Evolutionary conservation across 257 asterid genomes (phyloP), one percentile per base, ranked within the genome.

Genomic region (Przewalskia tangutica): DNA sequence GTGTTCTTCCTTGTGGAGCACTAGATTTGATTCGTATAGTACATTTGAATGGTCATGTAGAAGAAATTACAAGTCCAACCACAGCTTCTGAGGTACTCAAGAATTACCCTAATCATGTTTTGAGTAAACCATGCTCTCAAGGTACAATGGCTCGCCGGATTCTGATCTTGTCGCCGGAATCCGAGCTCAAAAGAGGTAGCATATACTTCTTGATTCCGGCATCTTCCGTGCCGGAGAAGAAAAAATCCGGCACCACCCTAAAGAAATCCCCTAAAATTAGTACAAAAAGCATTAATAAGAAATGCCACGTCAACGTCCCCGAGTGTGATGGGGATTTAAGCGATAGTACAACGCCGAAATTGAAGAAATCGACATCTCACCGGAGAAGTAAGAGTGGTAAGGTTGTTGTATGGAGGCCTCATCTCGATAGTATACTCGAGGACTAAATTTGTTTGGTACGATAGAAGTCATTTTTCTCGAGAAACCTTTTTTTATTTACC

Each of bases 1-100:
- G 99, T 85, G 89, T 96, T 83, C 97, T 96, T 84, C 99, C 99
- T 12, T 96, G 94, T 58, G 99, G 99, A 73, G 97, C 99, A n/a
- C 88, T 96, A 0, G 99, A 96, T 63, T 85, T 96, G 90, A 94
- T 96, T 92, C 98, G 98, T 34, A 89, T 96, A 51, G 97, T 96
- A 0, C 99, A 96, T 85, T 78, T 90, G 20, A 90, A 94, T 83
- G 99, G 99, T 2, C 58, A 84, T 85, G 93, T 96, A 2, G 97
- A 96, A 7, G 98, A 96, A 59, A 70, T 93, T 51, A 85, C 97
- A 38, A 89, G 96, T 62, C 97, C 93, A 77, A 83, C 92, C 83
- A 94, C 89, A 14, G 99, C 97, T 3, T 94, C 85, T 48, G 94
- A 94, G 59, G 89, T 90, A 59, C 86, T 96, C 5, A 85, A 80